Base-by-base conservation (phyloP, 345 rosid species). In the Populus ilicifolia region DNA sequence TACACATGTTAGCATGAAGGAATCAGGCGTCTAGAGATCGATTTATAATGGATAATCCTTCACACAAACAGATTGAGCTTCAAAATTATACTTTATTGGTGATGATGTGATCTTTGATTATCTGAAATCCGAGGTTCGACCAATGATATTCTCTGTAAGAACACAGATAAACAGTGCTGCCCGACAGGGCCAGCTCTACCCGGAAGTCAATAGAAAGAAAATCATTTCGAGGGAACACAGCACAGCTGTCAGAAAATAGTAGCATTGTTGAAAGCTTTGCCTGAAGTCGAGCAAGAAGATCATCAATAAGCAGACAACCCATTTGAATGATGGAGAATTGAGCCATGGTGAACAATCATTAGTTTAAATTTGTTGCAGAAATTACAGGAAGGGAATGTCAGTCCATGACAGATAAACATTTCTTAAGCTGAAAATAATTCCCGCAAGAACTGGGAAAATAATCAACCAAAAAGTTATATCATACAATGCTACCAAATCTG, bases 401-500 rank as follows among this genome's bases (percentile, higher is more conserved):
- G 63, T n/a, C 63, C 63, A 9, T 8, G 11, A 56, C 27, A 56
- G 29, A 56, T 52, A 10, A 20, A 52, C 27, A n/a, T 8, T 2
- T 29, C 63, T 56, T n/a, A 25, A 56, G 63, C 14, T 56, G 1
- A 9, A 56, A 56, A 56, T 56, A 21, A 56, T 21, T 9, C 6
- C 61, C 13, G 44, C 44, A 41, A 41, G 44, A 41, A 41, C 44
- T 2, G 25, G 30, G 27, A 27, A 39, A 71, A 77, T 48, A 43
- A 70, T 56, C 4, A 23, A 66, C 70, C 23, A 64, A 66, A 71
- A 77, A 35, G 50, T 23, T 4, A 0, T 25, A 73, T 74, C 71
- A 72, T 44, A 23, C 54, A 67, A 33, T n/a, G 66, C 65, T 43
- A 64, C 39, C 62, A 35, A 64, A 39, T 71, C 48, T 54, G 77